Conservation (phyloP, 2,329 filamentous ascomycete genomes). For the Fusarium veterinarium region DNA sequence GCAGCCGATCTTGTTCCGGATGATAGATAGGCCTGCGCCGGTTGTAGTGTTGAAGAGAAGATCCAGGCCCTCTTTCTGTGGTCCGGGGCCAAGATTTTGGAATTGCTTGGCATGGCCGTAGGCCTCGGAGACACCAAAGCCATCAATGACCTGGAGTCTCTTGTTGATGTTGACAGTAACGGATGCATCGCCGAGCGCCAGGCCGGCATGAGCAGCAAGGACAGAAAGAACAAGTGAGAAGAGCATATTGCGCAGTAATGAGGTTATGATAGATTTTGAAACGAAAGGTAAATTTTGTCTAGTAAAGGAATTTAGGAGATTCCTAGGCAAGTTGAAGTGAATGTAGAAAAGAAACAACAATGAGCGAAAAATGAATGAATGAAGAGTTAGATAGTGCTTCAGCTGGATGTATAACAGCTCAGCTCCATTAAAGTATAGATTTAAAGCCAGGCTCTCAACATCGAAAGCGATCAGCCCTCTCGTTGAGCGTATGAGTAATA, state of each 20-base stretch:
- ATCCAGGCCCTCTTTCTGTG: neutral
- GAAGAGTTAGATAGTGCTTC: accelerated
- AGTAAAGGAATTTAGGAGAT: no score
- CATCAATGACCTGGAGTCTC: neutral
- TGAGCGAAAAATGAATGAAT: neutral
- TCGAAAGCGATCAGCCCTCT: neutral
- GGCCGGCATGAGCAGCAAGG: neutral
- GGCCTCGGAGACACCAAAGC: neutral
- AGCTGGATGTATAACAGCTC: neutral
- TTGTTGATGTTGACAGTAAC: neutral
- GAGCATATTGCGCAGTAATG: neutral
- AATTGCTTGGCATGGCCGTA: neutral
- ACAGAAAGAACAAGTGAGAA: neutral
- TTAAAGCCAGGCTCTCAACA: neutral
- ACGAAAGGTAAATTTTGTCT: no score
- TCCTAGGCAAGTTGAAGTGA: neutral
- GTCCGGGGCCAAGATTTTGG: neutral
- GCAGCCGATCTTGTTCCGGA: neutral
- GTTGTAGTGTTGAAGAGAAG: neutral
- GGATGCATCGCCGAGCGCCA: neutral
- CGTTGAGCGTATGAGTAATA: accelerated
- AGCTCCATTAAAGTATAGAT: neutral
- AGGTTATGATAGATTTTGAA: neutral
- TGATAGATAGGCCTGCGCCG: neutral
- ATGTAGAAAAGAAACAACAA: no score